These are phyloP conservation scores for Didymella lethalis DNA, from an alignment of 2,329 filamentous ascomycete species.

Conservation along the genomic window DNA sequence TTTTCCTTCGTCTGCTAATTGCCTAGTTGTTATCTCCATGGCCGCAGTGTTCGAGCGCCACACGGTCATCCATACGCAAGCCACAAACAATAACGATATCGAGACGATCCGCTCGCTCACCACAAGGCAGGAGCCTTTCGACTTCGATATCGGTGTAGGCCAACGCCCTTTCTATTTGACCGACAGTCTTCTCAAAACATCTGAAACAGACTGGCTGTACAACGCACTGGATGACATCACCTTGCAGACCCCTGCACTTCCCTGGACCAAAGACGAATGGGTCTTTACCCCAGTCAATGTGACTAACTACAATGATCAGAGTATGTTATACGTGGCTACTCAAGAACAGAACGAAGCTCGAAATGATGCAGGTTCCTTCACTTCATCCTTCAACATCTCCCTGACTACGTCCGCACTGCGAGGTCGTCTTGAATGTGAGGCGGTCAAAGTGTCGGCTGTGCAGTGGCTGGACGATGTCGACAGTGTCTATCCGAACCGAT, in stretches of 20 bases:
- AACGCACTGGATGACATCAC: background rate
- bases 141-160: background rate
- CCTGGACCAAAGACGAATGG: background rate
- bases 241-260: background rate
- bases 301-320: background rate
- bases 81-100: background rate
- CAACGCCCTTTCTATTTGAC: constrained; percentile 1
- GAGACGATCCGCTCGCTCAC: background rate
- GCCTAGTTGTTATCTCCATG: constrained; percentile 16
- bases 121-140: constrained; percentile 7
- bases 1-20: background rate
- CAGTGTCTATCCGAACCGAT: background rate
- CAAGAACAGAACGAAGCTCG: background rate
- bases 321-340: background rate
- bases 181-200: background rate
- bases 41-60: constrained; percentile 17
- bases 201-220: background rate
- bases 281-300: background rate
- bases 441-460: background rate
- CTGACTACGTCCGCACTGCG: background rate
- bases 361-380: background rate
- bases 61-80: constrained; percentile 6
- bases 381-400: background rate
- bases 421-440: background rate
- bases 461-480: background rate